Percentiles rank a stretch among this genome's conserved stretches.
phyloP scores from a whole-genome alignment of 176 grass and related monocot genomes.

The Rhipidocladum racemiflorum region DNA sequence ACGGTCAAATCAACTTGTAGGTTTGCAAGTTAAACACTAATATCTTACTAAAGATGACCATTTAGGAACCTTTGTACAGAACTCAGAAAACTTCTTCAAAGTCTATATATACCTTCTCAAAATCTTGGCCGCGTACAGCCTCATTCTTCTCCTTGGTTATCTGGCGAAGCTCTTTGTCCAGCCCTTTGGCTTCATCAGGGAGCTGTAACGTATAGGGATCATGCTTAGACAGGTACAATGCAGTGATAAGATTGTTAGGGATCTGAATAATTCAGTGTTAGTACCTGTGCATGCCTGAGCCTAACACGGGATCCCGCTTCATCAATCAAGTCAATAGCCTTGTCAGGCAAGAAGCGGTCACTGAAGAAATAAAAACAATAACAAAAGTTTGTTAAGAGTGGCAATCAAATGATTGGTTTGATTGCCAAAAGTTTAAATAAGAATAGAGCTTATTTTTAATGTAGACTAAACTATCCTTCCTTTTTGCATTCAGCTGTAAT shows the following conservation, averaged over 20 bases:
- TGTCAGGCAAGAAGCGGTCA: slow-evolving; percentile 98
- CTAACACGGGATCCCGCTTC: slow-evolving; percentile 99
- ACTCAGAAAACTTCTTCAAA: background rate
- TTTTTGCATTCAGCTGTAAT: background rate
- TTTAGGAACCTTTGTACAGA: background rate
- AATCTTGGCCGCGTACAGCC: slow-evolving; percentile 92
- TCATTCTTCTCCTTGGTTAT: slow-evolving; percentile 97
- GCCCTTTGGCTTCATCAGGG: slow-evolving; percentile 95
- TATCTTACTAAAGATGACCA: background rate
- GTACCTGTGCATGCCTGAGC: slow-evolving; percentile 92
- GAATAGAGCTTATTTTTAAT: background rate
- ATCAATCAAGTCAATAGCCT: slow-evolving; percentile 98
- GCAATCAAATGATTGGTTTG: background rate
- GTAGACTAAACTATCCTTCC: background rate
- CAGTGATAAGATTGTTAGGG: background rate
- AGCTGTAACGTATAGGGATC: slow-evolving; percentile 44
- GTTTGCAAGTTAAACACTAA: background rate
- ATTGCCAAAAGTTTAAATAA: background rate
- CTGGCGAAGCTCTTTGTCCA: slow-evolving; percentile 95
- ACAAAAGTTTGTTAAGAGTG: slow-evolving; percentile 7
- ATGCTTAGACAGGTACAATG: slow-evolving; percentile 28
- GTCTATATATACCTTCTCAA: slow-evolving; percentile 75
- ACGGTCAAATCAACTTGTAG: background rate
- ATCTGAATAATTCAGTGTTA: background rate
- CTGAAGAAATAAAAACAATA: slow-evolving; percentile 50